These are phyloP conservation scores for Xylariaceae sp. DNA, from an alignment of 2,329 filamentous ascomycete species.

Conservation along the genomic window DNA sequence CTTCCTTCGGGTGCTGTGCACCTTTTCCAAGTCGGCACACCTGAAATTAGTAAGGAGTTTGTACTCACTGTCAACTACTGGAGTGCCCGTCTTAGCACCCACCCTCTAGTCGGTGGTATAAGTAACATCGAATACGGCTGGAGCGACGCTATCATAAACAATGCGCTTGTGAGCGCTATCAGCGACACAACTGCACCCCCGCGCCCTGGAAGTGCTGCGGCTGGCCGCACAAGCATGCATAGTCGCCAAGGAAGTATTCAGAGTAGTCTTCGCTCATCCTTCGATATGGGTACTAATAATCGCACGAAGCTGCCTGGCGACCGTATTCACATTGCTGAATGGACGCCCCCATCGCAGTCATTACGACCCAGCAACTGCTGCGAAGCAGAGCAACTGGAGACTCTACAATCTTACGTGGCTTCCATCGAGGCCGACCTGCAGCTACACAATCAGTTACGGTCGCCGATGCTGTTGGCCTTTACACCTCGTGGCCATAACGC, in stretches of 20 bases:
- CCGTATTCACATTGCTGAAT: slow-evolving; percentile 77
- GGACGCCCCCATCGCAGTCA: slow-evolving; percentile 84
- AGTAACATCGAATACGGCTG: slow-evolving; percentile 98
- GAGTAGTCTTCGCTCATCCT: slow-evolving; percentile 51
- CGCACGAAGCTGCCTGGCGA: slow-evolving; percentile 77
- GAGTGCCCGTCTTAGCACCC: slow-evolving; percentile 90
- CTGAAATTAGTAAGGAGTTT: slow-evolving; percentile 92
- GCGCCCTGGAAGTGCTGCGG: slow-evolving; percentile 48
- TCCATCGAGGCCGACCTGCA: slow-evolving; percentile 82
- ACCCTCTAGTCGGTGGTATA: slow-evolving; percentile 86
- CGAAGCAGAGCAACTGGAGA: slow-evolving; percentile 76
- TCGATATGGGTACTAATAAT: slow-evolving; percentile 58
- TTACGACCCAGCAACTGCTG: slow-evolving; percentile 76
- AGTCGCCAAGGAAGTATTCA: slow-evolving; percentile 34
- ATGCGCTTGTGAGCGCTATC: slow-evolving; percentile 48
- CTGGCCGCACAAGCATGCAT: slow-evolving; percentile 41
- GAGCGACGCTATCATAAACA: slow-evolving; percentile 77
- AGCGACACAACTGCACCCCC: slow-evolving; percentile 42
- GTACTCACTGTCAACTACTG: slow-evolving; percentile 95
- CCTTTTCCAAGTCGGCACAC: slow-evolving; percentile 95
- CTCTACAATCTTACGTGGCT: slow-evolving; percentile 73
- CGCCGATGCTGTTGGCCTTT: slow-evolving; percentile 84
- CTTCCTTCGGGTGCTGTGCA: slow-evolving; percentile 91
- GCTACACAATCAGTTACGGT: slow-evolving; percentile 81
- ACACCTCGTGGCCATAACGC: slow-evolving; percentile 79